These are phyloP conservation scores for Xylaria sp. DNA, from an alignment of 495 filamentous ascomycete genomes.

Conservation along the genomic window DNA sequence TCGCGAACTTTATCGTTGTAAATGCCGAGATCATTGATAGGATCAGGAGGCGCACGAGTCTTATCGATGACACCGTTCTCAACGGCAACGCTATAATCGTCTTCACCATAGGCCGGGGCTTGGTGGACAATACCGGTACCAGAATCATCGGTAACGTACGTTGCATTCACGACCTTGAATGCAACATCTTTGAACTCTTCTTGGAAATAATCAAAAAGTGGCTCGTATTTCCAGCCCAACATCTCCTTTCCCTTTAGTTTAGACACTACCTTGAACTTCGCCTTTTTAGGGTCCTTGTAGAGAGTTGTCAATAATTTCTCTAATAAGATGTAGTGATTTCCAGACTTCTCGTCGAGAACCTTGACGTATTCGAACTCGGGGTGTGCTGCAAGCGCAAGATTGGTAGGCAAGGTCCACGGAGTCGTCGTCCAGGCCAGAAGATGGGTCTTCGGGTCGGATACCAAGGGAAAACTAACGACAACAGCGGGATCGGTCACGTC, in stretches of 20 bases:
- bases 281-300: conserved; percentile 98
- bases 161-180: conserved; percentile 85
- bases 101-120: conserved; percentile 93
- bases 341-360: conserved; percentile 80
- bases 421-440: conserved; percentile 95
- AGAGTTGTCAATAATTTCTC: conserved; percentile 84
- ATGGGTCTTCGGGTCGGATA: conserved; percentile 72
- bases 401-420: conserved; percentile 92
- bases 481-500: conserved; percentile 93
- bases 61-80: conserved; percentile 79
- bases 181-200: conserved; percentile 89
- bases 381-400: conserved; percentile 80
- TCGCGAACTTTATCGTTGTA: conserved; percentile 84
- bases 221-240: conserved; percentile 91
- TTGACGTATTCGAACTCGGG: conserved; percentile 95
- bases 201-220: conserved; percentile 92
- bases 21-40: conserved; percentile 80
- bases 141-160: conserved; percentile 89
- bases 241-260: conserved; percentile 86
- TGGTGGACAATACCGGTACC: conserved; percentile 97
- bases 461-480: conserved; percentile 84
- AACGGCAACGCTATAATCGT: conserved; percentile 89
- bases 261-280: conserved; percentile 87
- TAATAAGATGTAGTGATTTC: conserved; percentile 86
- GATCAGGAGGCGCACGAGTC: conserved; percentile 82